Percentiles rank a stretch among this genome's conserved stretches.
These are phyloP conservation scores for Sugiyamaella pinicola DNA, from an alignment of 1,139 yeast genomes.

Conservation along the genomic window DNA sequence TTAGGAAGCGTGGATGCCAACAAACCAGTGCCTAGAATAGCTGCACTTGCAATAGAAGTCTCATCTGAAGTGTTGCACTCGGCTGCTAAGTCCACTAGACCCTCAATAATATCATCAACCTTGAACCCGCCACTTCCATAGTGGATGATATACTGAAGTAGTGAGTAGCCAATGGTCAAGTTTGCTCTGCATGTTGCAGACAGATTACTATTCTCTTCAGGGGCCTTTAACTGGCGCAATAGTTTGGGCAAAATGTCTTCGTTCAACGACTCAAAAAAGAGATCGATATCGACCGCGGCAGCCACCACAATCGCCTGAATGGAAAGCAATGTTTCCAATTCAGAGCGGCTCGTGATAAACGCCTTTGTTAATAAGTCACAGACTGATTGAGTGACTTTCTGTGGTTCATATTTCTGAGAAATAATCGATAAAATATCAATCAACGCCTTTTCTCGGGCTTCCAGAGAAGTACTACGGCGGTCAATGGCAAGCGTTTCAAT, in stretches of 20 bases:
- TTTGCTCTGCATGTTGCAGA: conserved; percentile 32
- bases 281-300: conserved; percentile 36
- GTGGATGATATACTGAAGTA: conserved; percentile 39
- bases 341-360: conserved; percentile 37
- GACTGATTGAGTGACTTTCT: conserved; percentile 28
- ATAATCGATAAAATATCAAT: conserved; percentile 33
- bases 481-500: conserved; percentile 39
- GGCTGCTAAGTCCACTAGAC: conserved; percentile 40
- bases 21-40: conserved; percentile 42
- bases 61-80: conserved; percentile 35
- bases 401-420: conserved; percentile 42
- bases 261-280: conserved; percentile 33
- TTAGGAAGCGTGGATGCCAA: conserved; percentile 32
- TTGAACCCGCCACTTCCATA: conserved; percentile 44
- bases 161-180: conserved; percentile 35
- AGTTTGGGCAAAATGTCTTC: conserved; percentile 29
- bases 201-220: conserved; percentile 22
- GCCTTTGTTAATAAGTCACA: conserved; percentile 33
- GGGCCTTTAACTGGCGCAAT: conserved; percentile 27
- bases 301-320: conserved; percentile 39
- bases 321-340: conserved; percentile 38
- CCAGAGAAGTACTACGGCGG: conserved; percentile 38
- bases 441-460: conserved; percentile 42
- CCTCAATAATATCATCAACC: conserved; percentile 37
- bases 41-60: conserved; percentile 37